phyloP scores from a whole-genome alignment of 2,329 filamentous ascomycete genomes.

The Thelonectria rubi region DNA sequence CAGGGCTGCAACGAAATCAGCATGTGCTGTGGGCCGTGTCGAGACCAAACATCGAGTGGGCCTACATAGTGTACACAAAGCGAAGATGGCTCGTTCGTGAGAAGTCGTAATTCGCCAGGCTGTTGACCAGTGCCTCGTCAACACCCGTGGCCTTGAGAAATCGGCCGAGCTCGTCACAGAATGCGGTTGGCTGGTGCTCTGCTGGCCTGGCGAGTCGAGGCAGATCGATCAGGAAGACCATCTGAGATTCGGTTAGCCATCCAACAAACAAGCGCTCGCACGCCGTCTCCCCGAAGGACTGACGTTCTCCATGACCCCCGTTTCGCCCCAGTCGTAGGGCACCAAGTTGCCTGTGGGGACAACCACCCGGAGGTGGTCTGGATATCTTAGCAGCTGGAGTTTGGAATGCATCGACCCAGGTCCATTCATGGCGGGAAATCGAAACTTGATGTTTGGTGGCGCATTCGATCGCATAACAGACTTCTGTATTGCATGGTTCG shows the following conservation, averaged over 20 bases:
- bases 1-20: slow-evolving; percentile 45
- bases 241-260: slow-evolving; percentile 55
- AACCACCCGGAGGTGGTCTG: slow-evolving; percentile 77
- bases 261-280: slow-evolving; percentile 11
- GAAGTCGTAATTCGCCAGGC: slow-evolving; percentile 84
- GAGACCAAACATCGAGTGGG: slow-evolving; percentile 18
- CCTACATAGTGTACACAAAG: slow-evolving; percentile 88
- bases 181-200: slow-evolving; percentile 53
- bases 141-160: slow-evolving; percentile 76
- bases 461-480: slow-evolving; percentile 58
- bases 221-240: slow-evolving; percentile 91
- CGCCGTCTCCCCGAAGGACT: slow-evolving; percentile 37
- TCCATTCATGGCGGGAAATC: slow-evolving; percentile 84
- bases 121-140: slow-evolving; percentile 69
- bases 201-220: slow-evolving; percentile 64
- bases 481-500: slow-evolving; percentile 47
- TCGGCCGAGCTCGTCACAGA: slow-evolving; percentile 74
- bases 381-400: slow-evolving; percentile 86
- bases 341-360: slow-evolving; percentile 89
- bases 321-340: slow-evolving; percentile 89
- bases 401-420: slow-evolving; percentile 91
- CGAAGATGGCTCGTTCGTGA: slow-evolving; percentile 73
- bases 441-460: slow-evolving; percentile 69
- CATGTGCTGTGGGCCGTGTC: slow-evolving; percentile 5
- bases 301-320: slow-evolving; percentile 85